A percentile compares a stretch with the other conserved stretches of the same genome.
These are phyloP conservation scores for Opeltia flavorubescens DNA, from an alignment of 495 filamentous ascomycete genomes.

Conservation along the genomic window DNA sequence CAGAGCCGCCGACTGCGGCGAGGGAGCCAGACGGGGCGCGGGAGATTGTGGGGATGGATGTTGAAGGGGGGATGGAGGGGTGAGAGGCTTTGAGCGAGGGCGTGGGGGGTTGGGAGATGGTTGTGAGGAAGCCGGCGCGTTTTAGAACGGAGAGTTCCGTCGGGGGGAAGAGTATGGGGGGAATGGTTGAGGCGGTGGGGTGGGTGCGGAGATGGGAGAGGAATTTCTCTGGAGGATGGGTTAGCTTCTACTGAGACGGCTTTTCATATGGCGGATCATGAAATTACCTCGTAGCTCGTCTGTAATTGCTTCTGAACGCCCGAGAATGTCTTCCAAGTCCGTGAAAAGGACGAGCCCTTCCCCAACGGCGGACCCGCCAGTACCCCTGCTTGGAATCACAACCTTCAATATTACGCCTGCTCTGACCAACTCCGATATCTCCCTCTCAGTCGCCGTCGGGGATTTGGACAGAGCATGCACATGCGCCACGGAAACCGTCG, in stretches of 20 bases:
- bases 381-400: slow-evolving; percentile 49
- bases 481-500: slow-evolving; percentile 56
- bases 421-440: slow-evolving; percentile 49
- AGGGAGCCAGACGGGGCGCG: slow-evolving; percentile 34
- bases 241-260: no score
- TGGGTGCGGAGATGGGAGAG: slow-evolving; percentile 37
- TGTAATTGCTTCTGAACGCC: slow-evolving; percentile 1
- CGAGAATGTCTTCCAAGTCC: slow-evolving; percentile 48
- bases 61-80: slow-evolving; percentile 28
- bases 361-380: slow-evolving; percentile 43
- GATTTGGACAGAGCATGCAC: slow-evolving; percentile 51
- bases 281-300: slow-evolving; percentile 12
- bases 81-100: slow-evolving; percentile 37
- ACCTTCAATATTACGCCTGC: slow-evolving; percentile 50
- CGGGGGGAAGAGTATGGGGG: slow-evolving; percentile 29
- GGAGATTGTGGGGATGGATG: slow-evolving; percentile 19
- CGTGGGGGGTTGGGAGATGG: slow-evolving; percentile 29
- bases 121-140: slow-evolving; percentile 58
- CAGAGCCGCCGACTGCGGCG: slow-evolving; percentile 46
- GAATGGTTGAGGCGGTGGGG: slow-evolving; percentile 37
- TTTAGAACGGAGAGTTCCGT: slow-evolving; percentile 46
- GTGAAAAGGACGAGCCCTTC: slow-evolving; percentile 53
- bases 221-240: slow-evolving; percentile 47
- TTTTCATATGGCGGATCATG: no score
- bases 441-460: slow-evolving; percentile 58